Base-by-base conservation (phyloP, 306 rosid species). In the Castanopsis chinensis region DNA sequence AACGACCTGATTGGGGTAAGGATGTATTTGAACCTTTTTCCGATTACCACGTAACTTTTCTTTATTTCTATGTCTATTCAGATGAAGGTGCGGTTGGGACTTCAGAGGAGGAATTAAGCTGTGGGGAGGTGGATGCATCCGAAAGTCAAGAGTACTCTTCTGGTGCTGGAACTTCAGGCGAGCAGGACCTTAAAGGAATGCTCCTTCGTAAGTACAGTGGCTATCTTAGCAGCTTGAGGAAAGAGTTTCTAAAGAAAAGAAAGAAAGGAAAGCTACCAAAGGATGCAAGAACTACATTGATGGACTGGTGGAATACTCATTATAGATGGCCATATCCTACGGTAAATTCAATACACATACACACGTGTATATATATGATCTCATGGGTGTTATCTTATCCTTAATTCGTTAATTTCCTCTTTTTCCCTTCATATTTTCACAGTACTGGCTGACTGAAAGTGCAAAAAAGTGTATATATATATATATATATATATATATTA, bases 191-290 rank as follows among this genome's bases (percentile, higher is more conserved):
- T 2, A 94, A 94, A 82, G 97, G 82, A 80, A 88, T 83, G 91
- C 96, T 94, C 3, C 89, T 88, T 73, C 85, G 86, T 3, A 94
- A 92, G 84, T 90, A 94, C 87, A 93, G 96, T 76, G 98, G 98
- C 18, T 90, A 90, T 58, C 89, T 94, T 3, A 80, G 88, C 83
- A 90, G 72, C 78, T 82, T 94, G 83, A 91, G 87, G 81, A 90
- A 87, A 79, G 94, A 90, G 20, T 92, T 92, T 76, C 69, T 90
- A 4, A 92, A 89, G 85, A 89, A 86, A 56, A 86, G 93, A 58
- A 94, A 92, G 90, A 94, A 88, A 73, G 97, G 94, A 69, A 92
- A 94, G 88, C 89, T 94, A n/a, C 97, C 98, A 35, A 94, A 87
- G 78, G 93, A 88, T 78, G 97, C 98, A 69, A 92, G 88, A 78